Evolutionary conservation across 306 rosid species (phyloP).

Genomic region (Ammopiptanthus mongolicus): DNA sequence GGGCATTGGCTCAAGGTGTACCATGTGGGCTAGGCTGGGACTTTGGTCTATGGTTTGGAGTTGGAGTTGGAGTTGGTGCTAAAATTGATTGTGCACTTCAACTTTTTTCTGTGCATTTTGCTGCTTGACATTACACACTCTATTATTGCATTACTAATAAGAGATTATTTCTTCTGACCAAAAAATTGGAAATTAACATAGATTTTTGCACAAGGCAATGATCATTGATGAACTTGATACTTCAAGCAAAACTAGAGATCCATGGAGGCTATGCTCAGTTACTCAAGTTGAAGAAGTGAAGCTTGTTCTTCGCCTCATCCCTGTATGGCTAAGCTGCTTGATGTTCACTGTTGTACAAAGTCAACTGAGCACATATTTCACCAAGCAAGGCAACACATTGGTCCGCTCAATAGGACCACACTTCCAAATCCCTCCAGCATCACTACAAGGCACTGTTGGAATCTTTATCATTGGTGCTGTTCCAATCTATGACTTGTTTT

Average conservation of each 20-base stretch:
- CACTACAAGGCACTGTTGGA: slow-evolving; percentile 40
- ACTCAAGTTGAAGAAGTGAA: slow-evolving; percentile 55
- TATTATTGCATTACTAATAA: background rate
- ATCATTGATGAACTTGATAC: slow-evolving; percentile 30
- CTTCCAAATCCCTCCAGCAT: slow-evolving; percentile 39
- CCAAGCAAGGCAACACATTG: slow-evolving; percentile 47
- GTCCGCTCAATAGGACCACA: slow-evolving; percentile 29
- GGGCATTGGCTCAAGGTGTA: too few species aligned
- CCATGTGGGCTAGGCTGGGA: too few species aligned
- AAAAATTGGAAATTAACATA: background rate
- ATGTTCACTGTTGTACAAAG: slow-evolving; percentile 38
- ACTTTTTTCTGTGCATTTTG: too few species aligned
- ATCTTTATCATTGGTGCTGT: slow-evolving; percentile 25
- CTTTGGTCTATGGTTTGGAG: too few species aligned
- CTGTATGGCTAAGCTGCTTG: slow-evolving; percentile 46
- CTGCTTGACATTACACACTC: background rate
- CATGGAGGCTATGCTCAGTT: slow-evolving; percentile 47
- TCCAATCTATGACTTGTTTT: slow-evolving; percentile 35
- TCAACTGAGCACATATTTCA: slow-evolving; percentile 43
- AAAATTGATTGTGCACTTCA: too few species aligned
- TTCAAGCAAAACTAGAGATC: slow-evolving; percentile 24
- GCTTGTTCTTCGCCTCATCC: slow-evolving; percentile 41
- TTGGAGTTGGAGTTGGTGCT: too few species aligned
- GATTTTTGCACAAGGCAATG: slow-evolving; percentile 47
- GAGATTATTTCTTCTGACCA: background rate